Percentiles rank a stretch among this genome's conserved stretches.
phyloP scores from a whole-genome alignment of 176 grass and related monocot genomes.

The Eragrostis curvula region DNA sequence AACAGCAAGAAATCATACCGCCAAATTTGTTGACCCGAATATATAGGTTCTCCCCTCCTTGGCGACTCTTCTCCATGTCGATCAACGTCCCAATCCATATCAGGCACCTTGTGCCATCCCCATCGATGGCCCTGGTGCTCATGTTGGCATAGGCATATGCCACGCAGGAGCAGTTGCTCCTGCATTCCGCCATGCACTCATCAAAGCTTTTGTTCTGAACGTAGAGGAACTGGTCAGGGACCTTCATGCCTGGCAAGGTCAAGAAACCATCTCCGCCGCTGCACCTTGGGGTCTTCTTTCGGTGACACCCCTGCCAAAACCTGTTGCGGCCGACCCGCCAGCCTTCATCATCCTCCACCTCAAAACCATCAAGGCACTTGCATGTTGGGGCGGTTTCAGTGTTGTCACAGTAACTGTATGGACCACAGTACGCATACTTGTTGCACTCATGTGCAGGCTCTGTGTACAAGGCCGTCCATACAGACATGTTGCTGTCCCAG shows the following conservation, averaged over 20 bases:
- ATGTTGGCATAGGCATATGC: constrained; percentile 61
- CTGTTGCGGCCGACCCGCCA: background rate
- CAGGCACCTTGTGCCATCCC: constrained; percentile 43
- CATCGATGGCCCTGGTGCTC: constrained; percentile 31
- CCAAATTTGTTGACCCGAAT: constrained; percentile 9
- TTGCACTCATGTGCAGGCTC: constrained; percentile 41
- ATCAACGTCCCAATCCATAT: constrained; percentile 56
- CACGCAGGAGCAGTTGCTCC: constrained; percentile 54
- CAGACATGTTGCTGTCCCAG: constrained; percentile 33
- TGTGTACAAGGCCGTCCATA: constrained; percentile 12
- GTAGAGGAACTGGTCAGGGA: constrained; percentile 42
- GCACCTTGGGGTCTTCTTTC: constrained; percentile 23
- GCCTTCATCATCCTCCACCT: constrained; percentile 1
- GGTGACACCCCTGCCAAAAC: constrained; percentile 43
- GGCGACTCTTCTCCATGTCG: constrained; percentile 31
- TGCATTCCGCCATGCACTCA: constrained; percentile 46
- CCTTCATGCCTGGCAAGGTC: constrained; percentile 17
- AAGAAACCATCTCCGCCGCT: constrained; percentile 16
- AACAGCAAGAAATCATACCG: constrained; percentile 10
- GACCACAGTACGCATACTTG: constrained; percentile 41
- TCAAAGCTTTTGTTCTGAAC: constrained; percentile 44
- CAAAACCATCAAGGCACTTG: constrained; percentile 65
- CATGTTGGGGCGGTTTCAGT: constrained; percentile 30
- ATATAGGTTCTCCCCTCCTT: constrained; percentile 50
- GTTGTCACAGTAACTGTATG: constrained; percentile 49